Conservation (phyloP, 176 grass and related monocot genomes). For the Phoenix dactylifera region DNA sequence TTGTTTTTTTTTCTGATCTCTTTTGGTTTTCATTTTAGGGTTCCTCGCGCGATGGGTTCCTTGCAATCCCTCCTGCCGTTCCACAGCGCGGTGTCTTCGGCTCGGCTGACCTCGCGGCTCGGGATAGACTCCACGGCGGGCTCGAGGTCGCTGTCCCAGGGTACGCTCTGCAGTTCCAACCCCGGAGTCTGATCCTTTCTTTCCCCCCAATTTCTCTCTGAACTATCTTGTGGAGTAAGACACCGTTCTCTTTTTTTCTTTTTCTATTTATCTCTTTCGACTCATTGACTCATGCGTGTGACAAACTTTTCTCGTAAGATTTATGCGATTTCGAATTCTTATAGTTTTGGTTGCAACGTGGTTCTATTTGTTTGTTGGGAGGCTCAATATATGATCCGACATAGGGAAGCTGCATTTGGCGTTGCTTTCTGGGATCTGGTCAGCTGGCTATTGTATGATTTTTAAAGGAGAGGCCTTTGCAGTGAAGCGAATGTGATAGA, state of each 20-base stretch:
- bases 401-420: too few species aligned
- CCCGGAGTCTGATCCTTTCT: conserved; percentile 80
- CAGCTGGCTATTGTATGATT: too few species aligned
- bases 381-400: too few species aligned
- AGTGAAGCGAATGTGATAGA: too few species aligned
- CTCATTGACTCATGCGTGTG: too few species aligned
- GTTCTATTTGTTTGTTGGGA: too few species aligned
- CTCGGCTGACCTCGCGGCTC: conserved; percentile 76
- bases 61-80: conserved; percentile 61
- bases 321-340: too few species aligned
- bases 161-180: conserved; percentile 95
- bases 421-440: too few species aligned
- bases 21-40: not conserved
- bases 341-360: too few species aligned
- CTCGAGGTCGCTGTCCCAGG: conserved; percentile 78
- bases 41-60: conserved; percentile 20
- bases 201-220: not conserved
- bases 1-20: not conserved
- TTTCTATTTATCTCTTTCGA: too few species aligned
- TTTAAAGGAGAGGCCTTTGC: too few species aligned
- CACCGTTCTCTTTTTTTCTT: not conserved
- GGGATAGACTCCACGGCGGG: conserved; percentile 45
- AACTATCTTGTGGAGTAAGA: conserved; percentile 21
- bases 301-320: too few species aligned
- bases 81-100: conserved; percentile 76